A percentile compares a stretch with the other conserved stretches of the same genome.
Evolutionary conservation across 768 basidiomycete genomes (phyloP).

Genomic region (Agrocybe chaxingu): DNA sequence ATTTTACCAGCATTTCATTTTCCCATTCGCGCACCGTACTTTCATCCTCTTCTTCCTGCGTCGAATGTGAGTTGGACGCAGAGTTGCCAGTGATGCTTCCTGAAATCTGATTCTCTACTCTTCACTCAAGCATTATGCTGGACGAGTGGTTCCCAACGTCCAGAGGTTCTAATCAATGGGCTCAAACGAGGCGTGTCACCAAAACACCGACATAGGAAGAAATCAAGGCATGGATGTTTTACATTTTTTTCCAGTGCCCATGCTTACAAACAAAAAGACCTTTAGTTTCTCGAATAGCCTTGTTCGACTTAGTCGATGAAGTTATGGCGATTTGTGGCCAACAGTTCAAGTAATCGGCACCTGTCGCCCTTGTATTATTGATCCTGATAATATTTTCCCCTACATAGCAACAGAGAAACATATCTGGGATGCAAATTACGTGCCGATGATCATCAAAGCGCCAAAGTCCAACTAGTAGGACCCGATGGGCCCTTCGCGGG

Average conservation of each 20-base stretch:
- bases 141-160: conserved; percentile 47
- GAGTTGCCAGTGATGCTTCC: not conserved
- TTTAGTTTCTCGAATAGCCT: conserved; percentile 31
- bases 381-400: not conserved
- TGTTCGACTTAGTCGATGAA: conserved; percentile 44
- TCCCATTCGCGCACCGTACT: conserved; percentile 46
- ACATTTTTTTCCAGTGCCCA: not conserved
- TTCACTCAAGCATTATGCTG: conserved; percentile 61
- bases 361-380: not conserved
- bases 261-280: conserved; percentile 15
- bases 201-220: conserved; percentile 61
- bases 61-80: conserved; percentile 55
- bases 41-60: conserved; percentile 47
- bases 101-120: not conserved
- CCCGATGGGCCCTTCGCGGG: conserved; percentile 49
- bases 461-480: conserved; percentile 46
- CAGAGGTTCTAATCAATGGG: conserved; percentile 76
- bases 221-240: conserved; percentile 47
- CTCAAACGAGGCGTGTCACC: conserved; percentile 74
- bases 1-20: conserved; percentile 62
- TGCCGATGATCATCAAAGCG: conserved; percentile 43
- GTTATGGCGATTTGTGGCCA: not conserved
- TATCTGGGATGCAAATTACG: conserved; percentile 46
- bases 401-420: conserved; percentile 20
- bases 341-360: not conserved